Base-by-base conservation (phyloP, 305 asterid genomes). In the Galium porrigens region DNA sequence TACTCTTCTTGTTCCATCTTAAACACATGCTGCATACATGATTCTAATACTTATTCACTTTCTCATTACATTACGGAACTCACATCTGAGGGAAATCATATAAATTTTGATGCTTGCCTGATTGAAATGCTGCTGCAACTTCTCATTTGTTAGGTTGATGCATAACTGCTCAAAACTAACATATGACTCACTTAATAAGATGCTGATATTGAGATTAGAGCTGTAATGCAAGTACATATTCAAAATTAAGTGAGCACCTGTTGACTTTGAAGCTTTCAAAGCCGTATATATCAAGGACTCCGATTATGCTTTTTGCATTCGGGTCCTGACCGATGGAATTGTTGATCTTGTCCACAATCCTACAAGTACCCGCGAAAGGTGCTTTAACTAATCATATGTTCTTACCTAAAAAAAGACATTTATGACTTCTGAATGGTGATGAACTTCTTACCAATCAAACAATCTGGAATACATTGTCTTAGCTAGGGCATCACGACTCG, bases 1-100 rank as follows among this genome's bases (percentile, higher is more conserved):
- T 90, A 90, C 68, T 90, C 97, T 66, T 87, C 97, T 82, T 90
- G 97, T 74, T 87, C 97, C 97, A 90, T 90, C 83, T 90, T 90
- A 84, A 90, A 90, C 54, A 90, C 97, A 62, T 90, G 97, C 97
- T 90, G 90, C 67, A 65, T 44, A 53, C 65, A 57, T 74, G 61
- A 52, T 62, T 70, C 44, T 68, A 68, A 64, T 57, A 39, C 67
- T 75, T 69, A 64, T 77, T 71, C 9, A 36, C 33, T 2, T 15
- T 22, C 29, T 55, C 49, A 9, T 41, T 20, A 33, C 42, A 30
- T 36, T 64, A 29, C 20, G 44, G 48, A 70, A 72, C 39, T 64
- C 34, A 52, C n/a, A 58, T 61, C 37, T 36, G 39, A 29, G 57
- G 42, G 61, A 59, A 70, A 65, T 63, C 46, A 18, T 37, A 64